Evolutionary conservation across 805 yeast species (phyloP).

Genomic region (Clavispora vitiphila): DNA sequence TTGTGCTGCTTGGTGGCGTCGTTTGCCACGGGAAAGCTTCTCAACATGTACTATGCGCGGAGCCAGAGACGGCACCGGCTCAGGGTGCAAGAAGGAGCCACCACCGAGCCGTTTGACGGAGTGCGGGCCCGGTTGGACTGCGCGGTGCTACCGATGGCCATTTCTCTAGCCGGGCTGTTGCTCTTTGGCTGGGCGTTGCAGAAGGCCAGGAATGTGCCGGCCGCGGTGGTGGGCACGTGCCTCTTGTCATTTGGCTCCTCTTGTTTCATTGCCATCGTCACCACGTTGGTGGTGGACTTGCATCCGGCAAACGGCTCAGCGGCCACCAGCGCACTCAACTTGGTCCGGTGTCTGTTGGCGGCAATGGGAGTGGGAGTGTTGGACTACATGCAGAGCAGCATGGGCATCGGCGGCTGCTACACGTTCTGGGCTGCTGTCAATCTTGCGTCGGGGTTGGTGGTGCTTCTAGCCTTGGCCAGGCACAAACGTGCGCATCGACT

Average conservation of each 20-base stretch:
- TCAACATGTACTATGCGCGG: conserved; percentile 46
- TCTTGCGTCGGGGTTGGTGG: not conserved
- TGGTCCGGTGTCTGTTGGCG: conserved; percentile 66
- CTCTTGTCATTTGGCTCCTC: conserved; percentile 56
- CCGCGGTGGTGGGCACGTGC: conserved; percentile 54
- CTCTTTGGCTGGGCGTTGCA: conserved; percentile 74
- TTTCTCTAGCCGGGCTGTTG: conserved; percentile 38
- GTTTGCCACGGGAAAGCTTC: conserved; percentile 48
- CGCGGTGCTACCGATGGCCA: conserved; percentile 33
- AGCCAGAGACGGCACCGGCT: conserved; percentile 10
- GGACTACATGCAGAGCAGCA: conserved; percentile 48
- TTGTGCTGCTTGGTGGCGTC: conserved; percentile 60
- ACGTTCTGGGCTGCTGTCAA: conserved; percentile 36
- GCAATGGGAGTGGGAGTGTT: conserved; percentile 70
- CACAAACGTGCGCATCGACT: too few relatives aligned
- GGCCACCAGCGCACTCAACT: conserved; percentile 67
- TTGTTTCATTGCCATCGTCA: conserved; percentile 51
- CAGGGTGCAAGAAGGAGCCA: conserved; percentile 20
- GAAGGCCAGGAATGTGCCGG: conserved; percentile 41
- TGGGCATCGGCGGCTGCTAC: conserved; percentile 74
- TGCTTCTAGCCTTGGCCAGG: not conserved
- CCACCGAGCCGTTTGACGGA: conserved; percentile 38
- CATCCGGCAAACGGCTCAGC: conserved; percentile 68
- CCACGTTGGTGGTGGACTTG: conserved; percentile 72
- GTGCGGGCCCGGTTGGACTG: conserved; percentile 51